Base-by-base conservation (phyloP, 768 basidiomycete genomes). In the Daedaleopsis nitida region DNA sequence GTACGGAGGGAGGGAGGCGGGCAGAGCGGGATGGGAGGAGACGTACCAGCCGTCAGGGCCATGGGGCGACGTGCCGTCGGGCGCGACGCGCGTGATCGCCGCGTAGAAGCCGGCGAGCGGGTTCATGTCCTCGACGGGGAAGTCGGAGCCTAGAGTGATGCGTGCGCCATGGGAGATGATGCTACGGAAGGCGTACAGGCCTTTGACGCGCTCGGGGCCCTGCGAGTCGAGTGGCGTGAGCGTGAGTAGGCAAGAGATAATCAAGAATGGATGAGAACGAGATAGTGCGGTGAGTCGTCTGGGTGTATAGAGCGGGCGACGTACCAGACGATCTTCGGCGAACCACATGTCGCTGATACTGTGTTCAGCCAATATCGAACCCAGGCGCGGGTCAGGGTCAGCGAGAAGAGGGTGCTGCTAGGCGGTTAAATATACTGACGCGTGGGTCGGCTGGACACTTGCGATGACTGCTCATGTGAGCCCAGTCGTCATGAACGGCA, bases 261-360 rank as follows among this genome's bases (percentile, higher is more conserved):
- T 35, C 42, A n/a, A 16, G 44, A 19, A 21, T 21, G 32, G 27
- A 60, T 32, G 32, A 42, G 34, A 50, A 27, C 21, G 34, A 44
- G 52, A 34, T 47, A 42, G 39, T 17, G 17, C 17, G 39, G 17
- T 3, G 39, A 17, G 37, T 12, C 2, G 39, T 42, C 39, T 12
- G 11, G 17, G 39, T 42, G 11, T 12, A 3, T 42, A 17, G 39
- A 42, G 17, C 3, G 17, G 39, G 17, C 21, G 27, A 74, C 83
- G 67, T 65, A 92, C 92, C 66, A 96, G 73, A 55, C 93, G 87
- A 23, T 86, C 83, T 73, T 95, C 84, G 8, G 91, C 94, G 71
- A 90, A 96, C 82, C 87, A 88, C 94, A 96, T 96, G 68, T 93
- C 92, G 64, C 88, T 90, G 63, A 83, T 88, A 55, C 88, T 89